Evolutionary conservation across 2,329 filamentous ascomycete species (phyloP).

Genomic region (Thelonectria rubi): DNA sequence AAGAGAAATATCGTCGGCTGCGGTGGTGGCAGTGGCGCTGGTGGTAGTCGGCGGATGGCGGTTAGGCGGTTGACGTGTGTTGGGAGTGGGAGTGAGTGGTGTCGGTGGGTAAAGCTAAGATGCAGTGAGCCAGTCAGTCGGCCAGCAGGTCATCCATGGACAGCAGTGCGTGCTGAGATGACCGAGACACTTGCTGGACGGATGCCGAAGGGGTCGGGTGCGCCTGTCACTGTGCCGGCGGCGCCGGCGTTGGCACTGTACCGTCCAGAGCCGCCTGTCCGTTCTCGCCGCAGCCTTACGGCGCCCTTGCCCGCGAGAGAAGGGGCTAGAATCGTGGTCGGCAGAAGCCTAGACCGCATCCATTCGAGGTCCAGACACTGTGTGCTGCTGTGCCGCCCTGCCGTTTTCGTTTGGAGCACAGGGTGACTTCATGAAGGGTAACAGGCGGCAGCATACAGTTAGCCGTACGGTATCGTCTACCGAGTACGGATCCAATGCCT

Average conservation of each 20-base stretch:
- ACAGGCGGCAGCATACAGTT: not conserved
- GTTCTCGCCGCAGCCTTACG: not conserved
- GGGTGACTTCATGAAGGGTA: constrained; percentile 2
- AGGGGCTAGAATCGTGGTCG: not conserved
- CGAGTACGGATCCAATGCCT: not conserved
- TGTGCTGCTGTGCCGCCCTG: constrained; percentile 3
- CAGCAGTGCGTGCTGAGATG: constrained; percentile 14
- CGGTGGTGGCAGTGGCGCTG: constrained; percentile 20
- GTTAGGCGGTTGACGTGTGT: constrained; percentile 38
- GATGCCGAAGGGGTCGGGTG: not conserved
- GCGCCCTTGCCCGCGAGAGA: not conserved
- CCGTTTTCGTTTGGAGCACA: not conserved
- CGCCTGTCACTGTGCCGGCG: not conserved
- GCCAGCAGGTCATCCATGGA: constrained; percentile 7
- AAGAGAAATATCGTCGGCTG: constrained; percentile 25
- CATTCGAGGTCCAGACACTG: constrained; percentile 7
- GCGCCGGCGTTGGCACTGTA: not conserved
- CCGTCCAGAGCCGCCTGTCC: not conserved
- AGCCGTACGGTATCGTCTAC: not conserved
- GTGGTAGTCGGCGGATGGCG: constrained; percentile 28
- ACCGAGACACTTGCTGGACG: not conserved
- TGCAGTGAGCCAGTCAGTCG: not conserved
- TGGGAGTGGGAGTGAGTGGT: constrained; percentile 2
- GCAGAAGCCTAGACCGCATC: constrained; percentile 1
- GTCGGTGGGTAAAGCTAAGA: not conserved